Evolutionary conservation across 1,284 basidiomycete genomes (phyloP), one percentile per base, ranked within the genome.

Genomic region (Cutaneotrichosporon arboriforme): DNA sequence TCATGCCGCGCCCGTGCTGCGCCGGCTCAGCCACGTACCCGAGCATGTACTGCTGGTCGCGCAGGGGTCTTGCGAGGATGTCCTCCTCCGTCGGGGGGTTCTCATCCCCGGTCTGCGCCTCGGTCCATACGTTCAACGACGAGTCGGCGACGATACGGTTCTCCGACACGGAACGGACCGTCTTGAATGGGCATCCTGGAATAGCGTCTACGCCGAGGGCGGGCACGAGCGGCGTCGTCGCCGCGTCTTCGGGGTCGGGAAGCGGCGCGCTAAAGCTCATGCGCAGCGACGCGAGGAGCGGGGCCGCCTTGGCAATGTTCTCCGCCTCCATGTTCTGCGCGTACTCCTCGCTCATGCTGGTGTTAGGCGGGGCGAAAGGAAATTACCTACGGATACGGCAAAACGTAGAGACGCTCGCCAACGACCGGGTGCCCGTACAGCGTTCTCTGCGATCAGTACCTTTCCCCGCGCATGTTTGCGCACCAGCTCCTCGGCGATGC

Each of bases 361-460:
- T 2, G 21, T 44, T 23, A 43, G 46, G 10, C 13, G 22, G n/a
- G 10, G 36, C 14, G 15, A 21, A 37, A 41, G n/a, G n/a, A n/a
- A n/a, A n/a, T n/a, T n/a, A 54, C 62, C 50, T 47, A 63, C 62
- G 63, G 63, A 37, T 58, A 62, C 14, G 63, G 63, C 2, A 61
- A 45, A 7, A 36, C 26, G 46, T 47, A 63, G 8, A 65, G 57
- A 12, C 63, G 55, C 35, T 44, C 15, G 8, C 59, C 61, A 20
- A 65, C 51, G 13, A 15, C 41, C 10, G 50, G 57, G 38, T 59
- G 48, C 44, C 60, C 63, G 59, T 61, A 65, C 15, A 65, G 55
- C 20, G 44, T 46, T 13, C 54, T 51, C 61, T 63, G 44, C 21
- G 3, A 33, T 57, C 31, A 52, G 50, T n/a, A 14, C 15, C 17